A percentile compares a stretch with the other conserved stretches of the same genome.
phyloP scores from a whole-genome alignment of 2,329 filamentous ascomycete species.

The Neofusicoccum ribis region DNA sequence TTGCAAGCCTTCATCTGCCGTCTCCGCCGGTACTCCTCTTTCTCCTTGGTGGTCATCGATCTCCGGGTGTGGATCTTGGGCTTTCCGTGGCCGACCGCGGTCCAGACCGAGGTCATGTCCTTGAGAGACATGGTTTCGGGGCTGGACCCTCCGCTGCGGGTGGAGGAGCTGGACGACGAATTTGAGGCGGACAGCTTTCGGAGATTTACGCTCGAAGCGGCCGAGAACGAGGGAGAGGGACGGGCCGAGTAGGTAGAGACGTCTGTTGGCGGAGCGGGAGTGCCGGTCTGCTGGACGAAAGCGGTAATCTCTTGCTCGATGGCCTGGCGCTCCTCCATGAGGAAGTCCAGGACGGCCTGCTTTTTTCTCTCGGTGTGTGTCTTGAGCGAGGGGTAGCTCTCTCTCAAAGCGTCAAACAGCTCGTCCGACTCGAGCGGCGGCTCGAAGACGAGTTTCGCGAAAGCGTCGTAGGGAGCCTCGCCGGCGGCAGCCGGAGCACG shows the following conservation, averaged over 20 bases:
- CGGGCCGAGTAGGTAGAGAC: neutral
- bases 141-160: slow-evolving; percentile 9
- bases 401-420: slow-evolving; percentile 19
- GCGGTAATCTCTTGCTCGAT: slow-evolving; percentile 19
- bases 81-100: neutral
- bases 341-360: slow-evolving; percentile 21
- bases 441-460: slow-evolving; percentile 21
- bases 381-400: slow-evolving; percentile 16
- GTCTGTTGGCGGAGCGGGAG: neutral
- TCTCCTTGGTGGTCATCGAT: slow-evolving; percentile 21
- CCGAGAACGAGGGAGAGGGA: slow-evolving; percentile 8
- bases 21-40: slow-evolving; percentile 20
- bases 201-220: neutral
- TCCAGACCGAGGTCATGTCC: slow-evolving; percentile 21
- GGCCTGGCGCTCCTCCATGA: slow-evolving; percentile 20
- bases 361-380: slow-evolving; percentile 21
- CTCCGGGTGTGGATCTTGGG: slow-evolving; percentile 20
- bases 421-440: slow-evolving; percentile 22
- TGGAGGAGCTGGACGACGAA: slow-evolving; percentile 7
- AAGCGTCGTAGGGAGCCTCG: slow-evolving; percentile 11
- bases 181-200: slow-evolving; percentile 14
- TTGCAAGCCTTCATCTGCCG: slow-evolving; percentile 21
- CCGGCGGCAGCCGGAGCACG: slow-evolving; percentile 13
- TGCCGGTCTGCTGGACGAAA: slow-evolving; percentile 10
- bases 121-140: slow-evolving; percentile 19